Evolutionary conservation across 345 rosid species (phyloP).

Genomic region (Microcos paniculata): DNA sequence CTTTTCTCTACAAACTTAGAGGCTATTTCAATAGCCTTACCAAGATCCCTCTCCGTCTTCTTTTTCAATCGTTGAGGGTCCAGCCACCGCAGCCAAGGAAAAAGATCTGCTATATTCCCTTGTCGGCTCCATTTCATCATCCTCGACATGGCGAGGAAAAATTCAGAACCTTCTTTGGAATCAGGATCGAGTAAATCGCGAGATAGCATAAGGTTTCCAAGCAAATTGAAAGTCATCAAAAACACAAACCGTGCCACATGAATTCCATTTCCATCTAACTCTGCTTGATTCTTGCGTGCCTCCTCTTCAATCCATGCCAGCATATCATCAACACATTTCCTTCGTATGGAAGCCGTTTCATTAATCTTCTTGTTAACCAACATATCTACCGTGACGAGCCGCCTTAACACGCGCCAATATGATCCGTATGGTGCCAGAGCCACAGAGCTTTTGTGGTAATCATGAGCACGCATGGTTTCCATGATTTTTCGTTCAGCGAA

Average conservation of each 20-base stretch:
- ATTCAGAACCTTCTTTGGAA: conserved; percentile 30
- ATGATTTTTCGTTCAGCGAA: conserved; percentile 50
- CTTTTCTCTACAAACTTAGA: conserved; percentile 40
- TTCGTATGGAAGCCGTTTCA: conserved; percentile 34
- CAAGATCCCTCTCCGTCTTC: conserved; percentile 46
- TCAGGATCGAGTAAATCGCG: conserved; percentile 43
- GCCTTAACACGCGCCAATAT: conserved; percentile 47
- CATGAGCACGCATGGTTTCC: conserved; percentile 41
- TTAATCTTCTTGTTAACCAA: conserved; percentile 39
- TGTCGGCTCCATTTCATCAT: conserved; percentile 40
- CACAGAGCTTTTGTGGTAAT: conserved; percentile 39
- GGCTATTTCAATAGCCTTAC: conserved; percentile 47
- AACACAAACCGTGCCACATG: conserved; percentile 44
- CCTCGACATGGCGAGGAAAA: conserved; percentile 32
- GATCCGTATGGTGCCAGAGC: conserved; percentile 56
- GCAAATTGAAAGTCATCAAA: conserved; percentile 40
- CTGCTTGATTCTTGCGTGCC: neutral
- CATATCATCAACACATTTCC: conserved; percentile 49
- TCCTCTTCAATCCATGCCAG: conserved; percentile 46
- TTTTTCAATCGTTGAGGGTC: conserved; percentile 57
- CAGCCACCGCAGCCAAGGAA: conserved; percentile 44
- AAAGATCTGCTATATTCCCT: conserved; percentile 39
- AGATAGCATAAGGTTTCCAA: conserved; percentile 61
- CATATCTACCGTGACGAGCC: conserved; percentile 52
- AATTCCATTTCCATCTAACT: conserved; percentile 13